phyloP scores from a whole-genome alignment of 2,329 filamentous ascomycete species.

The Corinectria fuckeliana region DNA sequence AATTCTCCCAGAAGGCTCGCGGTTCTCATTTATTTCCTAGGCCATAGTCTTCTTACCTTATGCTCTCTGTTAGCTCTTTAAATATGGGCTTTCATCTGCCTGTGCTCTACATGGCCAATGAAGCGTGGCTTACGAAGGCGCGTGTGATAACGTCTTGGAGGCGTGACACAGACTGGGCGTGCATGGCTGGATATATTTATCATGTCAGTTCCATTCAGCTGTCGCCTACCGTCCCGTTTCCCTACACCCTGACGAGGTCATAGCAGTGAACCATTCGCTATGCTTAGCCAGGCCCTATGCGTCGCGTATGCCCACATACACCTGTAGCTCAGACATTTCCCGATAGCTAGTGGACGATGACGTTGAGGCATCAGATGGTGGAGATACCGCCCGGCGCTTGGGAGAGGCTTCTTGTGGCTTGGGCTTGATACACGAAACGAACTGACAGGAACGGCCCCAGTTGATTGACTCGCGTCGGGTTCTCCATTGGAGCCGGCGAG shows the following conservation, averaged over 20 bases:
- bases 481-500: neutral
- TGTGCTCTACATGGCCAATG: neutral
- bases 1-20: neutral
- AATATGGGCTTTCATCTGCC: neutral
- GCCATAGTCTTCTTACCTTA: neutral
- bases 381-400: no score
- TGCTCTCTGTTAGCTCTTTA: no score
- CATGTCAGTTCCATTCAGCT: neutral
- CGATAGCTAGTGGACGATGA: neutral
- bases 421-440: neutral
- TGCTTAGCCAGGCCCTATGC: neutral
- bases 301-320: neutral
- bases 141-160: neutral
- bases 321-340: neutral
- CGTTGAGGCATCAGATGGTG: neutral
- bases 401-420: neutral
- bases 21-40: neutral
- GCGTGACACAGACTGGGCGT: conserved; percentile 2
- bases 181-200: neutral
- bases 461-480: neutral
- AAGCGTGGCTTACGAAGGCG: neutral
- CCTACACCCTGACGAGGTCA: neutral
- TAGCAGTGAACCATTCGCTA: neutral
- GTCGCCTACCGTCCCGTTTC: neutral
- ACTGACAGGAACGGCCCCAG: neutral